These are phyloP conservation scores for Sporormia fimetaria DNA, from an alignment of 495 filamentous ascomycete genomes.

Conservation along the genomic window DNA sequence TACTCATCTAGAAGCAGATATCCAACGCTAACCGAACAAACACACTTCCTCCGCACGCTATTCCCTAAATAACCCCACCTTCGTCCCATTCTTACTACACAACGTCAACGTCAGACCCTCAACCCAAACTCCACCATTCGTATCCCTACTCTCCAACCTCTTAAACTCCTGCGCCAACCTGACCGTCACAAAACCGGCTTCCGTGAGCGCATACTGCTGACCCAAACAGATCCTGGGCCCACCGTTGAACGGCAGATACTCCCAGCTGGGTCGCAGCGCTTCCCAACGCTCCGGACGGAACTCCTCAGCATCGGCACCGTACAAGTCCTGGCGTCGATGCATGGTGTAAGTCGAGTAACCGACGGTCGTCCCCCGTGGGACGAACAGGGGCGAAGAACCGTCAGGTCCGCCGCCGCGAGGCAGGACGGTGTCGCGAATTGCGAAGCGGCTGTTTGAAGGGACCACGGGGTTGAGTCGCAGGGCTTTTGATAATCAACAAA, in stretches of 20 bases:
- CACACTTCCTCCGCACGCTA: no score
- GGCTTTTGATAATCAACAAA: slow-evolving; percentile 3
- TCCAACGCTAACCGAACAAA: no score
- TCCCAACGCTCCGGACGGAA: slow-evolving; percentile 35
- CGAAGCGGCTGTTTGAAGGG: slow-evolving; percentile 28
- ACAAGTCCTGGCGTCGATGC: slow-evolving; percentile 30
- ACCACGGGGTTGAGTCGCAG: slow-evolving; percentile 31
- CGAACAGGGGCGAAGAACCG: slow-evolving; percentile 28
- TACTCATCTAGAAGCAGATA: no score
- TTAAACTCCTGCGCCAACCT: slow-evolving; percentile 36
- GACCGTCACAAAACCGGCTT: slow-evolving; percentile 30
- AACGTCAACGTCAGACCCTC: slow-evolving; percentile 30
- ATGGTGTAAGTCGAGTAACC: slow-evolving; percentile 26
- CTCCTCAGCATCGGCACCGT: slow-evolving; percentile 29
- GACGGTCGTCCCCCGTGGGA: slow-evolving; percentile 25
- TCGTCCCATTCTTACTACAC: slow-evolving; percentile 15
- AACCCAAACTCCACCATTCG: slow-evolving; percentile 11
- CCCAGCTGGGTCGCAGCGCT: slow-evolving; percentile 28
- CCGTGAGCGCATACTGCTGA: slow-evolving; percentile 33
- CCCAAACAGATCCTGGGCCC: slow-evolving; percentile 33
- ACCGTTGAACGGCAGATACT: slow-evolving; percentile 36
- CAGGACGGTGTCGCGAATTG: slow-evolving; percentile 28
- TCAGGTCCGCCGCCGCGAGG: slow-evolving; percentile 30
- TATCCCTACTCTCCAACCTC: slow-evolving; percentile 33
- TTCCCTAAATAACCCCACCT: slow-evolving; percentile 19